A percentile compares a stretch with the other conserved stretches of the same genome.
Evolutionary conservation across 805 yeast genomes (phyloP).

Genomic region (Grigorovia transvaalensis): DNA sequence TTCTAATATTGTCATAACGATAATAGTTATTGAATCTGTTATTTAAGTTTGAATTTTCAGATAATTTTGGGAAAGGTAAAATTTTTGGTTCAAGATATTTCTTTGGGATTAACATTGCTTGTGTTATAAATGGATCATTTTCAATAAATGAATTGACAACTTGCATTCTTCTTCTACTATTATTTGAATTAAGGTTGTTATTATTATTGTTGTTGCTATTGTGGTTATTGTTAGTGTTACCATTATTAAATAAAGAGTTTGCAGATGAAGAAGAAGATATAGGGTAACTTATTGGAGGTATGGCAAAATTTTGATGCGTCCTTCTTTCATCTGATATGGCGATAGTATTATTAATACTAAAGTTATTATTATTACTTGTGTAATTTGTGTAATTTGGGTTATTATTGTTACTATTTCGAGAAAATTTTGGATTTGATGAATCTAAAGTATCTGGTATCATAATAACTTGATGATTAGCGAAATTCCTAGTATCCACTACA

Average conservation of each 20-base stretch:
- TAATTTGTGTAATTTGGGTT: too few species aligned
- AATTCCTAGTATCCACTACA: slow-evolving; percentile 66
- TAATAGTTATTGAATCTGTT: neutral
- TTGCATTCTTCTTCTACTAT: slow-evolving; percentile 10
- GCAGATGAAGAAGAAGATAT: neutral
- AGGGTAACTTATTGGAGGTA: neutral
- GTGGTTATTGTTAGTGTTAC: neutral
- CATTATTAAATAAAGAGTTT: neutral
- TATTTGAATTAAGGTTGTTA: neutral
- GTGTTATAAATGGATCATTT: slow-evolving; percentile 20
- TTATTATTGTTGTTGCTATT: neutral
- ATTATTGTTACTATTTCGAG: neutral
- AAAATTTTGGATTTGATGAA: slow-evolving; percentile 8
- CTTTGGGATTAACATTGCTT: slow-evolving; percentile 22
- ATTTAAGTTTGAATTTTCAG: slow-evolving; percentile 2
- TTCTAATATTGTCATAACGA: neutral
- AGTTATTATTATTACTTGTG: neutral
- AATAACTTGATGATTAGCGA: slow-evolving; percentile 65
- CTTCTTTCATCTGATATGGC: neutral
- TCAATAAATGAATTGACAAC: slow-evolving; percentile 4
- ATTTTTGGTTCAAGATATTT: slow-evolving; percentile 22
- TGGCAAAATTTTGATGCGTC: neutral
- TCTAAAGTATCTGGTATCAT: slow-evolving; percentile 42
- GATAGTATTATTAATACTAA: too few species aligned
- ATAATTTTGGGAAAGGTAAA: slow-evolving; percentile 23